These are phyloP conservation scores for Blastobotrys proliferans DNA, from an alignment of 1,139 yeast species.

Conservation along the genomic window DNA sequence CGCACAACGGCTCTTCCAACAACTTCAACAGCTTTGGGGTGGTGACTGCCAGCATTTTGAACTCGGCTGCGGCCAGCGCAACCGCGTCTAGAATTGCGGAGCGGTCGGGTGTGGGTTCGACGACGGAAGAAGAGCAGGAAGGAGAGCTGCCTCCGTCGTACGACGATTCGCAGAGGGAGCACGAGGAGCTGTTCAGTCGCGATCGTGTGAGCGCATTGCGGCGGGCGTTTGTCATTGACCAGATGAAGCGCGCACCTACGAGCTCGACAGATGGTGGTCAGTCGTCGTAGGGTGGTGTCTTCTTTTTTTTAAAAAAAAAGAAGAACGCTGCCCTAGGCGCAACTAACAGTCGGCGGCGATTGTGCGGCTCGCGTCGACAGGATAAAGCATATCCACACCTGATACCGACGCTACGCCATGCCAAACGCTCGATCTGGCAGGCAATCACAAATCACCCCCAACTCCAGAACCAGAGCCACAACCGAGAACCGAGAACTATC, in stretches of 20 bases:
- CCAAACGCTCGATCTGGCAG: too few relatives aligned
- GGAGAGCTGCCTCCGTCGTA: slow-evolving; percentile 10
- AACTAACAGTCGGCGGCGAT: too few relatives aligned
- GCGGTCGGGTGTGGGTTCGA: neutral
- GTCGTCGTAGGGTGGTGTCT: too few relatives aligned
- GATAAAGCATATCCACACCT: too few relatives aligned
- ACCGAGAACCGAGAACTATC: too few relatives aligned
- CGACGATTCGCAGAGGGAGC: slow-evolving; percentile 20
- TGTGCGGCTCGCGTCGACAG: too few relatives aligned
- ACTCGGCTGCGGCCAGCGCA: slow-evolving; percentile 14
- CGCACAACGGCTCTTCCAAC: neutral
- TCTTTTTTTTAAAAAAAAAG: neutral
- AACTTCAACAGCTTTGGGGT: slow-evolving; percentile 8
- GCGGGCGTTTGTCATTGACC: slow-evolving; percentile 6
- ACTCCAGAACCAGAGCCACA: too few relatives aligned
- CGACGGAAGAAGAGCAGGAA: neutral
- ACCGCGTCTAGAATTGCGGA: slow-evolving; percentile 8
- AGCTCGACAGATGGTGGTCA: neutral
- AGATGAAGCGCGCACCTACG: slow-evolving; percentile 5
- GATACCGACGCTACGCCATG: too few relatives aligned
- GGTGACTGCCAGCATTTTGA: slow-evolving; percentile 17
- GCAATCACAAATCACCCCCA: too few relatives aligned
- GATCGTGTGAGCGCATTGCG: slow-evolving; percentile 8
- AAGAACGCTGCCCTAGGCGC: too few relatives aligned
- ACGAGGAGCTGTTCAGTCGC: slow-evolving; percentile 15